Evolutionary conservation across 306 rosid genomes (phyloP), one percentile per base, ranked within the genome.

Genomic region (Trifolium repens): DNA sequence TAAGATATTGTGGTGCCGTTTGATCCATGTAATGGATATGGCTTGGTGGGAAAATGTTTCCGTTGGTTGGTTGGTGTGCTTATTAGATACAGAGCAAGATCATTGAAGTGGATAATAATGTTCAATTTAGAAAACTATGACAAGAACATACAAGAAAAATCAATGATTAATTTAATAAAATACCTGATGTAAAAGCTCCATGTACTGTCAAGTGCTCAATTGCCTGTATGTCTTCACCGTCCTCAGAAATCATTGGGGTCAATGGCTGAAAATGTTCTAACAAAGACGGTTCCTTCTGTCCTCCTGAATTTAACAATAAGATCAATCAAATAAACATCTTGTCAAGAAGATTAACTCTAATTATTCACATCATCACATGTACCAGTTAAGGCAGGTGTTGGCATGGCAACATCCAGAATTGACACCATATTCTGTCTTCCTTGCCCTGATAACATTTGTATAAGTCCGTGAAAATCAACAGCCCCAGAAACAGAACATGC

Each of bases 341-440:
- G 75, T 32, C 60, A 69, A 35, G 63, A 69, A 35, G 67, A 58
- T 12, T 50, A 37, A 72, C 58, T 61, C 7, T 15, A 42, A 54
- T 12, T n/a, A 72, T 52, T 66, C 70, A 68, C 35, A 32, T 32
- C 35, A 32, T 32, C 35, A 32, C 9, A 60, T 46, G 65, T 89
- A 94, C 97, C 97, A 39, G 68, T 75, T 73, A 88, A 85, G 83
- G 90, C 75, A 79, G 91, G 97, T 37, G 92, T 91, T 32, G 98
- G 98, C 89, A 91, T 87, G 66, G 97, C 89, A 78, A 84, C 91
- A 72, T 94, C 98, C 53, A 91, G 78, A 80, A 91, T 85, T 59
- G 89, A 67, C 83, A 91, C 94, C 90, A 83, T 85, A 83, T 91
- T 91, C 62, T 88, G 94, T 85, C 97, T 85, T 43, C 82, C 87